Evolutionary conservation across 768 basidiomycete species (phyloP).

Genomic region (Naematelia aurantialba): DNA sequence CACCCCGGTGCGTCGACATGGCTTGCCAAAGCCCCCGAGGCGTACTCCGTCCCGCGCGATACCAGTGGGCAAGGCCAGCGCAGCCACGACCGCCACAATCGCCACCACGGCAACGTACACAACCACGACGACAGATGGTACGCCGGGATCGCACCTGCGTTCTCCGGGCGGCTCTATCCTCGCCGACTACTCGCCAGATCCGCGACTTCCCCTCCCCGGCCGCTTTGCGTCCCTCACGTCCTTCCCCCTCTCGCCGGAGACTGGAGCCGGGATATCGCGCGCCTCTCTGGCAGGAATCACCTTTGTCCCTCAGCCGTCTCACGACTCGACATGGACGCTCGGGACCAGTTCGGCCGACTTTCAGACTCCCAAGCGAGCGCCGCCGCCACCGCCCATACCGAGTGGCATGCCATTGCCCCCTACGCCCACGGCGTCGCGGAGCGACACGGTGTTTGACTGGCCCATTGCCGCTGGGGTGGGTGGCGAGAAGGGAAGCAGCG

Average conservation of each 20-base stretch:
- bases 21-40: background rate
- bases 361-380: slow-evolving; percentile 19
- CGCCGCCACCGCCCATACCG: slow-evolving; percentile 42
- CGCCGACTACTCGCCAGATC: slow-evolving; percentile 37
- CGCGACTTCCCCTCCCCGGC: slow-evolving; percentile 34
- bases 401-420: slow-evolving; percentile 38
- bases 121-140: slow-evolving; percentile 3
- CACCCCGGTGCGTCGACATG: background rate
- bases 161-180: slow-evolving; percentile 34
- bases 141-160: slow-evolving; percentile 23
- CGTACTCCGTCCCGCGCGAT: slow-evolving; percentile 7
- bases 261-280: background rate
- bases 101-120: slow-evolving; percentile 18
- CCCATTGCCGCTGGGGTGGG: slow-evolving; percentile 1
- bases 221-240: slow-evolving; percentile 33
- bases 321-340: slow-evolving; percentile 30
- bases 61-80: background rate
- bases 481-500: slow-evolving; percentile 26
- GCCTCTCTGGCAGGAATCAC: background rate
- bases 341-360: slow-evolving; percentile 7
- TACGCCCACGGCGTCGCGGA: slow-evolving; percentile 27
- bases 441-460: slow-evolving; percentile 20
- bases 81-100: slow-evolving; percentile 7
- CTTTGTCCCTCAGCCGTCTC: slow-evolving; percentile 15
- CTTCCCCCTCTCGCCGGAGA: slow-evolving; percentile 29